Percentiles rank a stretch among this genome's conserved stretches.
Conservation (phyloP, 148 eudicot species). For the Amaranthus palmeri region DNA sequence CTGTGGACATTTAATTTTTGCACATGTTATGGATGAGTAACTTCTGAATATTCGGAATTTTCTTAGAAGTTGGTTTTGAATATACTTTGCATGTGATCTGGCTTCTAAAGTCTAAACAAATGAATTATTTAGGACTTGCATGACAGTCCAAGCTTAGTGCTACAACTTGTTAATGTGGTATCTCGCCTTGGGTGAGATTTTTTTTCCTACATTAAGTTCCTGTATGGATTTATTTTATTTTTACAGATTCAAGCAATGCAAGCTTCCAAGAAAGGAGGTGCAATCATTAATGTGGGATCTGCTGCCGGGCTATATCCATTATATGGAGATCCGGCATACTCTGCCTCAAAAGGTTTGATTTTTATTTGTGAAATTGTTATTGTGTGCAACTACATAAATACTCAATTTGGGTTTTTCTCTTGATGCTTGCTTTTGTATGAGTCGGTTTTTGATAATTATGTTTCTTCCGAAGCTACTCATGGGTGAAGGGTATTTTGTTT, state of each 20-base stretch:
- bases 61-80: background rate
- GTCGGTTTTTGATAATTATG: background rate
- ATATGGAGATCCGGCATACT: constrained; percentile 56
- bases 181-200: background rate
- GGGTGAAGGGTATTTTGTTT: background rate
- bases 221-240: constrained; percentile 10
- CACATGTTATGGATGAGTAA: background rate
- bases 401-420: background rate
- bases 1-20: background rate
- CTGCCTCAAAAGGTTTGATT: constrained; percentile 77
- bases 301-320: constrained; percentile 86
- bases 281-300: constrained; percentile 73
- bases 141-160: background rate
- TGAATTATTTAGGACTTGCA: background rate
- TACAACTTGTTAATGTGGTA: background rate
- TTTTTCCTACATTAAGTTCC: background rate
- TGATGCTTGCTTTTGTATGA: background rate
- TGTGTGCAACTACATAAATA: background rate
- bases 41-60: no score
- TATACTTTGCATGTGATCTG: background rate
- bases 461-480: background rate
- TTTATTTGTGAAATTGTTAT: background rate
- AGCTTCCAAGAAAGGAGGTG: constrained; percentile 68
- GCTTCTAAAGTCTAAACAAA: background rate
- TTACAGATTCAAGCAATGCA: constrained; percentile 71